Evolutionary conservation across 1,284 basidiomycete genomes (phyloP).

Genomic region (Anthracocystis setariae): DNA sequence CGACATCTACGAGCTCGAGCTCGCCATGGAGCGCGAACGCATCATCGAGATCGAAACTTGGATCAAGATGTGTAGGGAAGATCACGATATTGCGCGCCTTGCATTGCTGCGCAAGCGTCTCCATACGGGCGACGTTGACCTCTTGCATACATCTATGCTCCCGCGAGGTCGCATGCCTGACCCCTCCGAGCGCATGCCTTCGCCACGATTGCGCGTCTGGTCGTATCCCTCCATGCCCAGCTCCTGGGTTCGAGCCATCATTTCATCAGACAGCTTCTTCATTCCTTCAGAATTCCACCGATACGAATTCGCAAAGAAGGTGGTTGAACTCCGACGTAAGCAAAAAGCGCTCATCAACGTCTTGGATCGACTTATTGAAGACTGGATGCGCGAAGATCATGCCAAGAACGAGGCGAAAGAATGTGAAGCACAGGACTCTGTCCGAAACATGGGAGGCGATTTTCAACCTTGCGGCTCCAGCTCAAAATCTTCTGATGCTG

Average conservation of each 20-base stretch:
- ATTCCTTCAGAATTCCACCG: constrained; percentile 81
- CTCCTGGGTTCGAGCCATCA: constrained; percentile 77
- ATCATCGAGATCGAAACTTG: constrained; percentile 39
- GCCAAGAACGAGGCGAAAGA: background rate
- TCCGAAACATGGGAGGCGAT: constrained; percentile 19
- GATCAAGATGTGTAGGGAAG: constrained; percentile 33
- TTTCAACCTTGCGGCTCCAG: constrained; percentile 12
- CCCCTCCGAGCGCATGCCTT: constrained; percentile 29
- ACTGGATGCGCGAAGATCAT: constrained; percentile 34
- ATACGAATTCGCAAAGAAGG: constrained; percentile 79
- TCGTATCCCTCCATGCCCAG: constrained; percentile 71
- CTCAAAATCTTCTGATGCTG: constrained; percentile 25
- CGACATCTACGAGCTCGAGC: constrained; percentile 80
- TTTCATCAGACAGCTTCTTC: constrained; percentile 84
- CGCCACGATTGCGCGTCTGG: constrained; percentile 72
- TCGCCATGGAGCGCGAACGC: constrained; percentile 66
- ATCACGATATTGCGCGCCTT: constrained; percentile 24
- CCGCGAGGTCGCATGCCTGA: constrained; percentile 49
- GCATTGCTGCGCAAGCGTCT: constrained; percentile 36
- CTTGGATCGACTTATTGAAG: constrained; percentile 38
- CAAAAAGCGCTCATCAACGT: constrained; percentile 62
- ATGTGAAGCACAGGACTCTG: constrained; percentile 2
- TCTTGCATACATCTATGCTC: constrained; percentile 44
- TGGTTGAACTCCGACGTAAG: constrained; percentile 78
- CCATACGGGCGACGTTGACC: constrained; percentile 44